Percentiles rank a stretch among this genome's conserved stretches.
Evolutionary conservation across 768 basidiomycete genomes (phyloP).

Genomic region (Lactifluus rugatus): DNA sequence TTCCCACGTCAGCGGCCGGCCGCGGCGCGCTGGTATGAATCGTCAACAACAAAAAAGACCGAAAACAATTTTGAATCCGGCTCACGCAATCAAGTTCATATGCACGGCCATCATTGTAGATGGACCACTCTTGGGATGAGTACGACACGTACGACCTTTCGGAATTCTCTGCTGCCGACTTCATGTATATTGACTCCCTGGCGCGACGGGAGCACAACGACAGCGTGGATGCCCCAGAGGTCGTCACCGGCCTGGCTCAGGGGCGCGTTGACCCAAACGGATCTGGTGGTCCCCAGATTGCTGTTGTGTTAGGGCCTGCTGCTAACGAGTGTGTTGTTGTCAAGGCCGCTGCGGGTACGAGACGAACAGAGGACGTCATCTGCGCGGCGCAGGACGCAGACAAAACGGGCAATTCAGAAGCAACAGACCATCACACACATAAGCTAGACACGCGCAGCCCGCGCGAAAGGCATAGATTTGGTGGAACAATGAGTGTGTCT

Average conservation of each 20-base stretch:
- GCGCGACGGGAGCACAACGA: background rate
- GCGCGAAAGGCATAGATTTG: conserved; percentile 2
- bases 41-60: too few species aligned
- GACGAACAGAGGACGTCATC: background rate
- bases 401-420: background rate
- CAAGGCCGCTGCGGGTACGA: background rate
- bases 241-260: background rate
- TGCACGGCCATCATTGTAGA: background rate
- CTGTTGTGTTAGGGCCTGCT: conserved; percentile 6
- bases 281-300: conserved; percentile 17
- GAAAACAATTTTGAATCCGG: too few species aligned
- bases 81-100: background rate
- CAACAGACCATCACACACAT: background rate
- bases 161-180: conserved; percentile 16
- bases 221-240: background rate
- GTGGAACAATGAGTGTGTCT: conserved; percentile 14
- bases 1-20: too few species aligned
- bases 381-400: background rate
- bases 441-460: conserved; percentile 4
- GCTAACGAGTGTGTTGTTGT: conserved; percentile 13
- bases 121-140: conserved; percentile 11
- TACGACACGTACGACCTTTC: conserved; percentile 20
- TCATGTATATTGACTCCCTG: conserved; percentile 7
- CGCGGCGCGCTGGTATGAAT: too few species aligned
- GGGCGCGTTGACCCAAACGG: background rate